These are phyloP conservation scores for Barbarea vulgaris DNA, from an alignment of 345 rosid genomes.

Conservation along the genomic window DNA sequence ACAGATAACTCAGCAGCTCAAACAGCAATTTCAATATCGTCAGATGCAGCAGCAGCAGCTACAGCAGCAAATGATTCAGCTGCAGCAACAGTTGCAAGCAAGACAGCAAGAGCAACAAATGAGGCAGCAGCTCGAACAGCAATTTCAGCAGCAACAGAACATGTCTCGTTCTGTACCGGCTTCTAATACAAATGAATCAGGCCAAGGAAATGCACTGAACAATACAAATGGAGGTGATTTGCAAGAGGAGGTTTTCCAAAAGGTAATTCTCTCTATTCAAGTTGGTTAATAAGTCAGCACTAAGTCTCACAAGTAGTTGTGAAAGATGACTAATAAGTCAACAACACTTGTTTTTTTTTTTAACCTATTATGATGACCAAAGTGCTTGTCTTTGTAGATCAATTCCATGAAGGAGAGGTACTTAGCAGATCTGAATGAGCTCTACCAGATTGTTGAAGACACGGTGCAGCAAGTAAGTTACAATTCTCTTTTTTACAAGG, in stretches of 20 bases:
- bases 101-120: slow-evolving; percentile 64
- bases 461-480: slow-evolving; percentile 65
- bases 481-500: background rate
- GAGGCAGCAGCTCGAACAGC: slow-evolving; percentile 63
- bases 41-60: background rate
- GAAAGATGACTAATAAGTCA: background rate
- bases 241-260: slow-evolving; percentile 89
- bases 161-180: background rate
- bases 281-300: no score
- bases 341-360: background rate
- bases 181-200: background rate
- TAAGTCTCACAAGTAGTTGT: background rate
- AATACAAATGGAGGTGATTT: slow-evolving; percentile 64
- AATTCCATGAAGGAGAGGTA: slow-evolving; percentile 68
- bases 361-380: slow-evolving; percentile 12
- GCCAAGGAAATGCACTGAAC: background rate
- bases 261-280: slow-evolving; percentile 52
- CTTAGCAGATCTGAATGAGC: slow-evolving; percentile 64
- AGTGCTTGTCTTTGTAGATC: slow-evolving; percentile 53
- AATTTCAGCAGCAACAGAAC: slow-evolving; percentile 60
- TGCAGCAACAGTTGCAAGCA: slow-evolving; percentile 40
- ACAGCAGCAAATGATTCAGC: background rate
- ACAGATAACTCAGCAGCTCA: background rate
- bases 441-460: slow-evolving; percentile 61
- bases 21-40: background rate